Evolutionary conservation across 1,284 basidiomycete genomes (phyloP), one percentile per base, ranked within the genome.

Genomic region (Schizophyllum commune): DNA sequence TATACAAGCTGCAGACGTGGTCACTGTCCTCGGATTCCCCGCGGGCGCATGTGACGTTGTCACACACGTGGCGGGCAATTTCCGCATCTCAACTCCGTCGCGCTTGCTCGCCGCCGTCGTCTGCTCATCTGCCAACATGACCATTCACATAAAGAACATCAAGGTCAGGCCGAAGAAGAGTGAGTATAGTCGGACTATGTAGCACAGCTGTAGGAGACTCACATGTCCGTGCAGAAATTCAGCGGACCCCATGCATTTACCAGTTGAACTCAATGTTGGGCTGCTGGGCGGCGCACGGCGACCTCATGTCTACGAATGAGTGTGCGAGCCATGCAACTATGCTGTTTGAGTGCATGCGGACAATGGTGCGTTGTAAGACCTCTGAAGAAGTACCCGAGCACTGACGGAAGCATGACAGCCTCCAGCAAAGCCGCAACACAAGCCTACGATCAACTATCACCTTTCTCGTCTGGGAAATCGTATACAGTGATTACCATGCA

Each of bases 251-350:
- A 47, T 47, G 39, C 39, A 47, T 47, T 8, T 58, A 20, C 22
- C 47, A 52, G 58, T 59, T 47, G 13, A 47, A 47, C 39, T 47
- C 39, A 58, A 91, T 98, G 87, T 83, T 98, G 51, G 86, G 88
- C 56, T 98, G 95, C 75, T 96, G 93, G 92, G 92, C 94, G n/a
- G 86, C 89, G 17, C 83, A 85, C 2, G 78, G 80, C 33, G 94
- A 97, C 72, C 65, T 91, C 33, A 80, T 83, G 67, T 87, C 85
- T 21, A 76, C 78, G 9, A 78, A 78, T 1, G 67, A 75, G 27
- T 98, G 95, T 73, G 81, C 83, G 62, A 79, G 83, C 15, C 76
- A 83, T 17, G 88, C 94, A 0, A 77, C 86, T 65, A 74, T 77
- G 21, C 75, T 97, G 62, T 91, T 90, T 69, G 80, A 85, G 34